These are phyloP conservation scores for Neoboletus brunneissimus DNA, from an alignment of 768 basidiomycete genomes.

Conservation along the genomic window DNA sequence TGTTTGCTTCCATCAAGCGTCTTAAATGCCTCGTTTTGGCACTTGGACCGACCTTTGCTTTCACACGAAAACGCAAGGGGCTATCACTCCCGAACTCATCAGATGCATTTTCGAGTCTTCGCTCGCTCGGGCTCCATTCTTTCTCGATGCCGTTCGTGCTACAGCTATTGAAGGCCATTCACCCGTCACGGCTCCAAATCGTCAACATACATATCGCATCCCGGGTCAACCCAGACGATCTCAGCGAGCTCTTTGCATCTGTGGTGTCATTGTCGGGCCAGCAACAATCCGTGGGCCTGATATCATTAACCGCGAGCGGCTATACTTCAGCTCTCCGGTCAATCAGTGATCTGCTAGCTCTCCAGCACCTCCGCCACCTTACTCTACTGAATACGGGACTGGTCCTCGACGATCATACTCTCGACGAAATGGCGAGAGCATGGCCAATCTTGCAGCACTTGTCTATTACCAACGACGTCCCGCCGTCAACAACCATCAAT, in stretches of 20 bases:
- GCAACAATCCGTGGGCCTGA: conserved; percentile 3
- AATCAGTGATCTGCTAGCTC: conserved; percentile 3
- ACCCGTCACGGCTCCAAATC: conserved; percentile 9
- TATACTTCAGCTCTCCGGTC: conserved; percentile 14
- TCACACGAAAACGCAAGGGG: conserved; percentile 8
- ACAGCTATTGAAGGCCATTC: conserved; percentile 8
- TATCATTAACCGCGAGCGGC: conserved; percentile 10
- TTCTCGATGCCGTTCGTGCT: conserved; percentile 10
- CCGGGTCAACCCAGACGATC: conserved; percentile 5
- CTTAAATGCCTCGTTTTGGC: conserved; percentile 21
- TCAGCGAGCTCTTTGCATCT: conserved; percentile 4
- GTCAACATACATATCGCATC: conserved; percentile 17
- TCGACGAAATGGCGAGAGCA: conserved; percentile 16
- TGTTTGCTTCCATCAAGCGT: conserved; percentile 10
- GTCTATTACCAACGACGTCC: conserved; percentile 13
- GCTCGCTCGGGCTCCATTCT: conserved; percentile 13
- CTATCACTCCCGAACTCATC: conserved; percentile 2
- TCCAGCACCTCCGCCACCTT: conserved; percentile 13
- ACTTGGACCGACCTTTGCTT: conserved; percentile 10
- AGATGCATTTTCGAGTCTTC: conserved; percentile 5
- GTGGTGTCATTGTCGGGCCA: conserved; percentile 6
- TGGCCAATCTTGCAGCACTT: conserved; percentile 22
- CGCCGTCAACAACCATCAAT: conserved; percentile 4
- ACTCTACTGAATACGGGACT: conserved; percentile 11
- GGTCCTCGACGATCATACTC: conserved; percentile 11